Evolutionary conservation across 1,139 yeast genomes (phyloP), one percentile per base, ranked within the genome.

Genomic region (Diutina pseudorugosa): DNA sequence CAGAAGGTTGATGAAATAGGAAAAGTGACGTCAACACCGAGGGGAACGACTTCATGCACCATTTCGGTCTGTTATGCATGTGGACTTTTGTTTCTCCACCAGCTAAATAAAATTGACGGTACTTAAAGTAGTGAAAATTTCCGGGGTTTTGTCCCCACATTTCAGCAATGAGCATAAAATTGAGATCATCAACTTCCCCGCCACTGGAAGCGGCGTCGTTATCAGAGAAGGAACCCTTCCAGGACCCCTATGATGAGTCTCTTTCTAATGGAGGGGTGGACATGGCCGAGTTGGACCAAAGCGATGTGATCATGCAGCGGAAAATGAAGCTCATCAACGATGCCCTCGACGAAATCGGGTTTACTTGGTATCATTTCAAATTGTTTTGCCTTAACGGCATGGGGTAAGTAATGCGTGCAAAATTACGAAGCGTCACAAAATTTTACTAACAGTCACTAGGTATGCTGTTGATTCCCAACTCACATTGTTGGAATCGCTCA

Each of bases 381-480:
- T 62, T 74, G 36, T 68, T 77, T 45, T 70, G 70, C 58, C 61
- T 78, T 41, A 77, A 76, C 55, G 86, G 86, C 18, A 75, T 80
- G 74, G 87, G 87, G 16, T 43, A 16, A 8, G 19, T 41, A 4
- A 16, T 30, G 12, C 11, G 6, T 3, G 9, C 4, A n/a, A 41
- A n/a, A n/a, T n/a, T n/a, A 16, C 11, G 12, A 9, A 18, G 12
- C 4, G 4, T 5, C 6, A n/a, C 42, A 16, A 41, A 5, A 41
- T 7, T 14, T 11, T 41, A 41, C 20, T 41, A 41, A 41, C 42
- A 41, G n/a, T 4, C 5, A 9, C 36, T 30, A 30, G 36, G 1
- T 81, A 82, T 59, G 77, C 82, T 5, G 81, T 79, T 27, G 86
- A 82, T 61, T 78, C 84, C 18, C 80, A 80, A 61, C 67, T 82